Evolutionary conservation across 768 basidiomycete species (phyloP).

Genomic region (Trametopsis cervina): DNA sequence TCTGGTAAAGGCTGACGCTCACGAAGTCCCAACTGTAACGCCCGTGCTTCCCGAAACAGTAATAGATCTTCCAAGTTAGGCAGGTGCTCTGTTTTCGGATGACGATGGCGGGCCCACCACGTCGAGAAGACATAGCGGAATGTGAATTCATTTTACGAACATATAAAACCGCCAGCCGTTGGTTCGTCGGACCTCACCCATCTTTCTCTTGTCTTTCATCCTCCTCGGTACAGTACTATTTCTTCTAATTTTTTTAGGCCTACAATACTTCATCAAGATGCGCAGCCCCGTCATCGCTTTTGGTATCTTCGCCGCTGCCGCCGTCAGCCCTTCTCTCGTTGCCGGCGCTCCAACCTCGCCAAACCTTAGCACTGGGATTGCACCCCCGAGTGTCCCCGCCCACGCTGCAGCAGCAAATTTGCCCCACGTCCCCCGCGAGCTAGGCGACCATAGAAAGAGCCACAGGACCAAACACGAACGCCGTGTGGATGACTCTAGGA

Average conservation of each 20-base stretch:
- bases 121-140: constrained; percentile 22
- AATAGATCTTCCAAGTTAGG: too few species aligned
- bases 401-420: not conserved
- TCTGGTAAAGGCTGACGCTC: too few species aligned
- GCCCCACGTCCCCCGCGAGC: constrained; percentile 1
- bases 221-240: constrained; percentile 10
- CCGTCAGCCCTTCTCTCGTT: constrained; percentile 20
- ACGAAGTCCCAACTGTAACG: too few species aligned
- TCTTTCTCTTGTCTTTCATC: constrained; percentile 9
- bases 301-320: constrained; percentile 21
- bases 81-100: constrained; percentile 10
- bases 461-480: constrained; percentile 8
- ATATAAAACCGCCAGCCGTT: constrained; percentile 9
- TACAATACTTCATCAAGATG: constrained; percentile 14
- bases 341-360: constrained; percentile 18
- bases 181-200: not conserved
- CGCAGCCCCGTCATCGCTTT: constrained; percentile 25
- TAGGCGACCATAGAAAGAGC: not conserved
- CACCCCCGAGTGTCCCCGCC: constrained; percentile 8
- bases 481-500: constrained; percentile 3
- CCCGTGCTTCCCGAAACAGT: too few species aligned
- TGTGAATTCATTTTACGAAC: constrained; percentile 10
- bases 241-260: constrained; percentile 5
- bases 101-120: constrained; percentile 3
- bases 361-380: constrained; percentile 6